These are phyloP conservation scores for Melampsora occidentalis DNA, from an alignment of 1,284 basidiomycete species.

Conservation along the genomic window DNA sequence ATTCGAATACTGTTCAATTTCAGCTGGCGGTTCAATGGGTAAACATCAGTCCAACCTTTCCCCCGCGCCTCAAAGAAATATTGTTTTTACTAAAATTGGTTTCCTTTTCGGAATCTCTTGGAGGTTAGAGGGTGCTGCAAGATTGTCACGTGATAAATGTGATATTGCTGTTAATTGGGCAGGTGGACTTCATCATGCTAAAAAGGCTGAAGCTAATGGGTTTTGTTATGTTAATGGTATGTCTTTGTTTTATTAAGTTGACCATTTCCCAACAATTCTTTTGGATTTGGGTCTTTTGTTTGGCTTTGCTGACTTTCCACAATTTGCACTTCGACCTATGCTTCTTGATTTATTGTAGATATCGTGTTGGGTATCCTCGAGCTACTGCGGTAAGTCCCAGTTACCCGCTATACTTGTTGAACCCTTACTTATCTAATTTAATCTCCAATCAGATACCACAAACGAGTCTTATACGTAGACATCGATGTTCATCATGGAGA, in stretches of 20 bases:
- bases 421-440: neutral
- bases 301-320: too few relatives aligned
- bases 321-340: too few relatives aligned
- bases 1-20: slow-evolving; percentile 98
- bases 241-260: slow-evolving; percentile 37
- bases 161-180: slow-evolving; percentile 99
- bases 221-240: slow-evolving; percentile 98
- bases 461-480: slow-evolving; percentile 93
- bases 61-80: neutral
- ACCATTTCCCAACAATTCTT: neutral
- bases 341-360: slow-evolving; percentile 59
- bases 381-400: slow-evolving; percentile 66
- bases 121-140: slow-evolving; percentile 82
- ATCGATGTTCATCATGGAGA: slow-evolving; percentile 99
- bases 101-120: neutral
- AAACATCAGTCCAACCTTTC: slow-evolving; percentile 49
- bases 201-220: slow-evolving; percentile 96
- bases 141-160: slow-evolving; percentile 92
- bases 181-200: slow-evolving; percentile 94
- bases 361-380: slow-evolving; percentile 97
- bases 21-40: slow-evolving; percentile 98
- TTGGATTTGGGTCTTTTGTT: slow-evolving; percentile 22
- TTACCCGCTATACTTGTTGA: slow-evolving; percentile 23
- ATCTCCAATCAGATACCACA: slow-evolving; percentile 69
- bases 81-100: neutral